These are phyloP conservation scores for Chytriomyces sp. DNA, from an alignment of 192 early-diverging fungal genomes.

Conservation along the genomic window DNA sequence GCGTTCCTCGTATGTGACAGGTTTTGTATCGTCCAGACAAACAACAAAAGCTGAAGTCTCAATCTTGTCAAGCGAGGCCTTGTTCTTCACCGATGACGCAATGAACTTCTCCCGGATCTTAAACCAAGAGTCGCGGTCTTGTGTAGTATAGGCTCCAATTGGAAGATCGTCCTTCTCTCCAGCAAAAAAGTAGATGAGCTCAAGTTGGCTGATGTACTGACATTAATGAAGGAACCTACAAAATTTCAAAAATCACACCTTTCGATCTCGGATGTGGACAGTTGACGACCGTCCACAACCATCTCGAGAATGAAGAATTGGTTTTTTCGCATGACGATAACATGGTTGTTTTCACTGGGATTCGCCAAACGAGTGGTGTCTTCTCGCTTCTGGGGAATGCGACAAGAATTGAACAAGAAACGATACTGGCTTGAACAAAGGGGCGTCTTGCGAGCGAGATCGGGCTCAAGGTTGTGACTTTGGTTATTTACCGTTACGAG, in stretches of 20 bases:
- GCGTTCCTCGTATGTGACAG: slow-evolving; percentile 83
- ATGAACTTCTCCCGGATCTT: slow-evolving; percentile 43
- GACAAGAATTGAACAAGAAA: slow-evolving; percentile 82
- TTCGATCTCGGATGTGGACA: slow-evolving; percentile 83
- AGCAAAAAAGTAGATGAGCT: slow-evolving; percentile 68
- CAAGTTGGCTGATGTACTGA: slow-evolving; percentile 58
- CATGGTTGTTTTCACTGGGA: slow-evolving; percentile 74
- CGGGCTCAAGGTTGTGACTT: slow-evolving; percentile 78
- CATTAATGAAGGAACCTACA: not conserved
- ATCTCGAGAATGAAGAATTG: slow-evolving; percentile 82
- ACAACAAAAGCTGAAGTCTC: slow-evolving; percentile 86
- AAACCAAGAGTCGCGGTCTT: slow-evolving; percentile 93
- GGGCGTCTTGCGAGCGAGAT: slow-evolving; percentile 74
- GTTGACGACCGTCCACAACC: slow-evolving; percentile 71
- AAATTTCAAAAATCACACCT: slow-evolving; percentile 30
- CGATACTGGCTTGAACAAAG: slow-evolving; percentile 91
- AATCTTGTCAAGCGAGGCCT: slow-evolving; percentile 73
- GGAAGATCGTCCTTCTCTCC: slow-evolving; percentile 69
- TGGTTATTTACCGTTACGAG: slow-evolving; percentile 53
- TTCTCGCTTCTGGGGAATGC: slow-evolving; percentile 81
- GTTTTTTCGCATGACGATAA: slow-evolving; percentile 86
- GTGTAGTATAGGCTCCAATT: slow-evolving; percentile 84
- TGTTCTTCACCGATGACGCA: slow-evolving; percentile 67
- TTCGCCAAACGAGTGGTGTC: slow-evolving; percentile 78
- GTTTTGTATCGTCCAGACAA: slow-evolving; percentile 85